Percentiles rank a stretch among this genome's conserved stretches.
Evolutionary conservation across 352 stramenopile genomes (phyloP).

Genomic region (Globisporangium splendens): DNA sequence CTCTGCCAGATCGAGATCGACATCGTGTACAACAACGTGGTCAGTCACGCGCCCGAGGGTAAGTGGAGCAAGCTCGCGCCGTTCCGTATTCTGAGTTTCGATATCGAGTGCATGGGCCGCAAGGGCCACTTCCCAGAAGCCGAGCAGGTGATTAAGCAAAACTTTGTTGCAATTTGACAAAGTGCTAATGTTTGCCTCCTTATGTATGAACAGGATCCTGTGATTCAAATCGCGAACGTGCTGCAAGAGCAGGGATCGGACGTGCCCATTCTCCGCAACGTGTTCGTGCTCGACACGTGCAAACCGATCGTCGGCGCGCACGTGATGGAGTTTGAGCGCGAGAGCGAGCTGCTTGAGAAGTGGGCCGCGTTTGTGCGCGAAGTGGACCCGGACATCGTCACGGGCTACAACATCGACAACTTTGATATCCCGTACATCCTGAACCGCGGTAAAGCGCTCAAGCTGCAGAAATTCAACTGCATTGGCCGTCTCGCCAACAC

Average conservation of each 20-base stretch:
- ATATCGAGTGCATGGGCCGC: constrained; percentile 99
- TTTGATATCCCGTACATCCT: constrained; percentile 99
- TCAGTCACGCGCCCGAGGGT: constrained; percentile 91
- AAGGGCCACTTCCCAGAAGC: constrained; percentile 93
- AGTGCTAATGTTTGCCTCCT: not conserved
- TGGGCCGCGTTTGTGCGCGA: constrained; percentile 96
- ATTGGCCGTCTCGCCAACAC: constrained; percentile 89
- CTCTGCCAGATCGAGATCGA: constrained; percentile 96
- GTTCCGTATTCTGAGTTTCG: constrained; percentile 97
- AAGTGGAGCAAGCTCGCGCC: constrained; percentile 97
- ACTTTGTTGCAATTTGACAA: not conserved
- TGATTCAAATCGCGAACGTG: constrained; percentile 99
- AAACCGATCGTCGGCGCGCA: constrained; percentile 98
- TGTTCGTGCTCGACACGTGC: constrained; percentile 98
- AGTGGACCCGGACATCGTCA: constrained; percentile 98
- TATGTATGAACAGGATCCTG: constrained; percentile 86
- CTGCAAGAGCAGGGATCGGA: constrained; percentile 88
- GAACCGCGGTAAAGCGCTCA: constrained; percentile 95
- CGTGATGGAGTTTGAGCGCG: constrained; percentile 95
- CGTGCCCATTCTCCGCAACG: constrained; percentile 86
- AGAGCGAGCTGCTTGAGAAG: constrained; percentile 96
- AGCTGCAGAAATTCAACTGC: constrained; percentile 63
- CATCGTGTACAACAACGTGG: constrained; percentile 96
- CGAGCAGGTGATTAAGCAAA: constrained; percentile 35
- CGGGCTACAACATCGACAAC: constrained; percentile 99